Evolutionary conservation across 305 asterid species (phyloP).

Genomic region (Solanum hybrid): DNA sequence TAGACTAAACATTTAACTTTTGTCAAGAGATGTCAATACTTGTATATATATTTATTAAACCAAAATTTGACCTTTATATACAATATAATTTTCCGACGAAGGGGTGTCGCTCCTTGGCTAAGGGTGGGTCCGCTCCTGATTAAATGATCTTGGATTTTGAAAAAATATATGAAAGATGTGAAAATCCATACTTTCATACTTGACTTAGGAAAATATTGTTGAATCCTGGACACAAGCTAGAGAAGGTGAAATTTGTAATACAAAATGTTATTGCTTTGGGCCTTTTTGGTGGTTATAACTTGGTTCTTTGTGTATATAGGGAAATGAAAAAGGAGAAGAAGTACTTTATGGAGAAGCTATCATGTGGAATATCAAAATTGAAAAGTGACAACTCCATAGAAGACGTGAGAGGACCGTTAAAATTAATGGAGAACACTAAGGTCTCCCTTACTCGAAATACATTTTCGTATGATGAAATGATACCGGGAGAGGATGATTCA

Average conservation of each 20-base stretch:
- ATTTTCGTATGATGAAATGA: constrained; percentile 62
- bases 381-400: constrained; percentile 37
- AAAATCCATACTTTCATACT: background rate
- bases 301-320: constrained; percentile 13
- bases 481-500: constrained; percentile 41
- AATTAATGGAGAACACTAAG: background rate
- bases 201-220: background rate
- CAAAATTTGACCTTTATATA: too few species aligned
- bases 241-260: too few species aligned
- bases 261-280: too few species aligned
- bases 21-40: too few species aligned
- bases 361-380: constrained; percentile 50
- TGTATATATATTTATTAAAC: too few species aligned
- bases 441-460: constrained; percentile 8
- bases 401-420: constrained; percentile 34
- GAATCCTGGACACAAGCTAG: background rate
- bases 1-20: too few species aligned
- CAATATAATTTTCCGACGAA: too few species aligned
- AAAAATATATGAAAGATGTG: background rate
- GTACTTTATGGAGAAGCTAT: constrained; percentile 49
- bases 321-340: constrained; percentile 67
- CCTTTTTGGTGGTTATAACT: background rate
- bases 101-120: too few species aligned
- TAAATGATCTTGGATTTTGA: too few species aligned
- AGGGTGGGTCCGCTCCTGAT: background rate